These are phyloP conservation scores for Colletotrichum spinosum DNA, from an alignment of 2,329 filamentous ascomycete species.

Conservation along the genomic window DNA sequence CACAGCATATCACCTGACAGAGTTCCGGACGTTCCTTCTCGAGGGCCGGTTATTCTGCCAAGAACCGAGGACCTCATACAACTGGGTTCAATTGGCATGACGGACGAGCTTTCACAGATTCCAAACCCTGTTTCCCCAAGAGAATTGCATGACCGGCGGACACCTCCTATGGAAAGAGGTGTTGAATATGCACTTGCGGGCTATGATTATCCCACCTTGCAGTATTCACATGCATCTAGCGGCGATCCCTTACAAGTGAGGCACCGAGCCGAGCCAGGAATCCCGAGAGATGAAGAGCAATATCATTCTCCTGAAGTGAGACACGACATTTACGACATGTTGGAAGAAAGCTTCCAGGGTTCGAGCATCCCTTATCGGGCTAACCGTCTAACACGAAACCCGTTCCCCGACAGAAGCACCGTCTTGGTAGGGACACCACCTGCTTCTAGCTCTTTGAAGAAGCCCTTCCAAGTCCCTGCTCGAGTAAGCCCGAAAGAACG, in stretches of 20 bases:
- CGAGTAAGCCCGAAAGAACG: neutral
- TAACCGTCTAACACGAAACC: conserved; percentile 7
- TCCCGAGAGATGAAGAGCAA: conserved; percentile 22
- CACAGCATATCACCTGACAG: neutral
- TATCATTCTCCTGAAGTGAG: neutral
- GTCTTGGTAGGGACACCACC: conserved; percentile 23
- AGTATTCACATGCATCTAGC: neutral
- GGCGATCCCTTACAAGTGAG: neutral
- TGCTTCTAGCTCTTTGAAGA: conserved; percentile 19
- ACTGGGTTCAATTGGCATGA: too few relatives aligned
- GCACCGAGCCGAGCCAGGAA: conserved; percentile 12
- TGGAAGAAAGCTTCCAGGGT: neutral
- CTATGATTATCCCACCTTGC: neutral
- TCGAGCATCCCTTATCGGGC: neutral
- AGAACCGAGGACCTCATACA: too few relatives aligned
- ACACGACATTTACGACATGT: conserved; percentile 14
- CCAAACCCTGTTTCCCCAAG: too few relatives aligned
- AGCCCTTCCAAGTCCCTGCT: conserved; percentile 14
- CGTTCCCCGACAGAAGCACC: neutral
- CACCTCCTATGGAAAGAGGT: conserved; percentile 5
- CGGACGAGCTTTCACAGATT: too few relatives aligned
- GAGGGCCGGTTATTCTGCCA: too few relatives aligned
- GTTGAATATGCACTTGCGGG: neutral
- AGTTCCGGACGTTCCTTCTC: too few relatives aligned
- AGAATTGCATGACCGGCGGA: neutral